phyloP scores from a whole-genome alignment of 208 protist genomes.

The Crithidia thermophila region DNA sequence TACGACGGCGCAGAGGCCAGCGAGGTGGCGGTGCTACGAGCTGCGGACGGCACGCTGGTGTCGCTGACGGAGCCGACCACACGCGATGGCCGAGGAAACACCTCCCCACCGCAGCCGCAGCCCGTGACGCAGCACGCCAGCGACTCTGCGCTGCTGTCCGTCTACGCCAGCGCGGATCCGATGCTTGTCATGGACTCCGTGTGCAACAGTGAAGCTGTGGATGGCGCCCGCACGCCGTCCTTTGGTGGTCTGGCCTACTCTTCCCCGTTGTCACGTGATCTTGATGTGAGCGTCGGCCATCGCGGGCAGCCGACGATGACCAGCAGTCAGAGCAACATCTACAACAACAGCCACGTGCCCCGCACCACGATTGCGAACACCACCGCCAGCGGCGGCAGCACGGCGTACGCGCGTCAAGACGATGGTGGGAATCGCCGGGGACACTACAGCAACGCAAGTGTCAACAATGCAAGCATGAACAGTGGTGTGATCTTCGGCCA shows the following conservation, averaged over 20 bases:
- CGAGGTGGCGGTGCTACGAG: background rate
- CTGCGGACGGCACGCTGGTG: background rate
- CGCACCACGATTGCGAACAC: too few relatives aligned
- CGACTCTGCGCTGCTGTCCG: slow-evolving; percentile 7
- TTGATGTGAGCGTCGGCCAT: too few relatives aligned
- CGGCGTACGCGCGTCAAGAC: background rate
- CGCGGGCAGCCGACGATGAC: too few relatives aligned
- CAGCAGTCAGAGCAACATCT: too few relatives aligned
- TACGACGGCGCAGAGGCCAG: too few relatives aligned
- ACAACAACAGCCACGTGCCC: too few relatives aligned
- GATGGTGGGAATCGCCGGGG: background rate
- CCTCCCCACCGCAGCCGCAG: background rate
- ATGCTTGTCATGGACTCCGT: background rate
- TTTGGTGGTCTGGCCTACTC: too few relatives aligned
- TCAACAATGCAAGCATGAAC: background rate
- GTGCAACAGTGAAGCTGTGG: background rate
- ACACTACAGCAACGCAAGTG: background rate
- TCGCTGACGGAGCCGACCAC: background rate
- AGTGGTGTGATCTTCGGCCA: background rate
- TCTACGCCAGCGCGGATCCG: background rate
- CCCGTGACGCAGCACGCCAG: background rate
- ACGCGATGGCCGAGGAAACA: background rate
- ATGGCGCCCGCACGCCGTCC: too few relatives aligned
- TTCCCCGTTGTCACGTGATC: background rate
- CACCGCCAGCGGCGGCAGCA: too few relatives aligned